phyloP scores from a whole-genome alignment of 805 yeast genomes.

The Saturnispora gosingensis region DNA sequence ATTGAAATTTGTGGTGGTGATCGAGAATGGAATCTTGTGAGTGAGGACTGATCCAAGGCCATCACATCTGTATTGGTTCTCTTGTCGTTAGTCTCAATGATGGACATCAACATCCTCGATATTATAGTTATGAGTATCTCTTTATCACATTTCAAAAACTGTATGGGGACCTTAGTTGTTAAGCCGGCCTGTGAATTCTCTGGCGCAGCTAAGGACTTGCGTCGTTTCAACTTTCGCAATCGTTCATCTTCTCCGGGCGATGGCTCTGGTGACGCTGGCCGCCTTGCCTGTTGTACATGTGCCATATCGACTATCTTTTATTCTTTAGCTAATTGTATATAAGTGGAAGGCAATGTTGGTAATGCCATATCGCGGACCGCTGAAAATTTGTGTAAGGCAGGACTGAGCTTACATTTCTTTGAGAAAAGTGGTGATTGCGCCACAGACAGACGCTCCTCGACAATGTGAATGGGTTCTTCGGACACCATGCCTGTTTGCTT shows the following conservation, averaged over 20 bases:
- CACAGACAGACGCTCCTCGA: too few relatives aligned
- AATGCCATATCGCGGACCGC: not conserved
- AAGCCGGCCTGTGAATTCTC: not conserved
- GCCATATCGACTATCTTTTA: not conserved
- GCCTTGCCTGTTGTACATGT: not conserved
- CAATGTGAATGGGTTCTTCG: too few relatives aligned
- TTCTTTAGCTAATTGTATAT: not conserved
- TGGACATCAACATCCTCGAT: constrained; percentile 69
- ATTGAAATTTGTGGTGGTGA: constrained; percentile 86
- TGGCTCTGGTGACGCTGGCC: not conserved
- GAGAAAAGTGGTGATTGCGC: too few relatives aligned
- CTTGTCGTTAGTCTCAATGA: constrained; percentile 65
- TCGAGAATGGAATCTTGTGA: constrained; percentile 90
- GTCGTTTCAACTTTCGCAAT: constrained; percentile 3
- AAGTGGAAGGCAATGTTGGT: not conserved
- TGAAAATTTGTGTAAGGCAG: not conserved
- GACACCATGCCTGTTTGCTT: too few relatives aligned
- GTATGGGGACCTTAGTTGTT: constrained; percentile 30
- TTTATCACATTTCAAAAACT: constrained; percentile 57
- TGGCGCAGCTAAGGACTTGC: constrained; percentile 1
- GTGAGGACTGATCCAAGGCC: constrained; percentile 29
- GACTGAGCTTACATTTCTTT: not conserved
- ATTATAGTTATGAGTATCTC: constrained; percentile 64
- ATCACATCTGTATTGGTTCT: constrained; percentile 23
- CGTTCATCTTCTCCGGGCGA: not conserved